Conservation (phyloP, 768 basidiomycete species). For the Trametes meyenii region DNA sequence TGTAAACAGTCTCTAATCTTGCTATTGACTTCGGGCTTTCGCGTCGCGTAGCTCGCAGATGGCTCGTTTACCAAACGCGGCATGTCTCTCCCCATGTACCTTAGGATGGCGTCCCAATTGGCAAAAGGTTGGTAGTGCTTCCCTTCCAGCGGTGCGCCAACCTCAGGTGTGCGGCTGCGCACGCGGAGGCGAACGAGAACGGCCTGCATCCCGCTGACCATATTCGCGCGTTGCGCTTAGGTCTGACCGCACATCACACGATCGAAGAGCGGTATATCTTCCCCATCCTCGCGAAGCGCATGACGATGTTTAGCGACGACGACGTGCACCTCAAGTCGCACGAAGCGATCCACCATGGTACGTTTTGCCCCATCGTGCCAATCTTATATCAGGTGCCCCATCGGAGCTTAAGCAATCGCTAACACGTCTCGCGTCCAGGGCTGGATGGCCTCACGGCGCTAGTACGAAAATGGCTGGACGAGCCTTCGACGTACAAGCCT, state of each 20-base stretch:
- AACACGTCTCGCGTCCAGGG: constrained; percentile 35
- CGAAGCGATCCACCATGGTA: constrained; percentile 56
- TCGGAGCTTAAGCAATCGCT: not conserved
- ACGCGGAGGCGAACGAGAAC: too few relatives aligned
- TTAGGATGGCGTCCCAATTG: constrained; percentile 43
- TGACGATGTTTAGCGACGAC: constrained; percentile 50
- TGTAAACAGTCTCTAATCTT: not conserved
- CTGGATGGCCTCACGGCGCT: constrained; percentile 46
- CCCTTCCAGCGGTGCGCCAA: not conserved
- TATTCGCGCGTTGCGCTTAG: constrained; percentile 33
- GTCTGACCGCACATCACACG: constrained; percentile 57
- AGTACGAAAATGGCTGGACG: constrained; percentile 44
- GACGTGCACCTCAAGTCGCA: constrained; percentile 53
- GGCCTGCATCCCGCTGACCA: too few relatives aligned
- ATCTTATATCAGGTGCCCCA: not conserved
- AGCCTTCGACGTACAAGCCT: constrained; percentile 52
- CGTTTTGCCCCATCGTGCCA: not conserved
- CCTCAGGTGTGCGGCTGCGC: too few relatives aligned
- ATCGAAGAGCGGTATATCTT: constrained; percentile 58
- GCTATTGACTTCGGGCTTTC: not conserved
- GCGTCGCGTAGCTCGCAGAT: constrained; percentile 50
- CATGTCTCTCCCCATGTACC: constrained; percentile 45
- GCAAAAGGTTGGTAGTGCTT: constrained; percentile 40
- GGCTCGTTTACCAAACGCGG: constrained; percentile 51
- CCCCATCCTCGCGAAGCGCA: constrained; percentile 50